Percentiles rank a stretch among this genome's conserved stretches.
phyloP scores from a whole-genome alignment of 495 filamentous ascomycete genomes.

The Aspergillus conjunctus region DNA sequence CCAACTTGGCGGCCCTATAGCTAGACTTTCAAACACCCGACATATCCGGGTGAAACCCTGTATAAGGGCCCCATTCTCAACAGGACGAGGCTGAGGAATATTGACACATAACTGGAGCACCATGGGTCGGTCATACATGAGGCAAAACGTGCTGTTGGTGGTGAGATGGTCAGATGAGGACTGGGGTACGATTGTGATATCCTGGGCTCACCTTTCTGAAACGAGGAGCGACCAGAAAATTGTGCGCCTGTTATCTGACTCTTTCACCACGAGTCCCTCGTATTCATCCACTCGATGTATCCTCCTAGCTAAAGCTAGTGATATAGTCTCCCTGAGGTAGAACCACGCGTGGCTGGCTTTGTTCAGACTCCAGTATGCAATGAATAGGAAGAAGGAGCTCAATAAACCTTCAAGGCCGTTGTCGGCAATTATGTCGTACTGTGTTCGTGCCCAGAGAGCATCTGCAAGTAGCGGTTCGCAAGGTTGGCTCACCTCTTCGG shows the following conservation, averaged over 20 bases:
- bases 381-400: conserved; percentile 10
- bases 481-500: background rate
- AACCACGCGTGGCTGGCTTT: conserved; percentile 11
- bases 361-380: conserved; percentile 9
- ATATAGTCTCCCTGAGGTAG: conserved; percentile 11
- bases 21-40: background rate
- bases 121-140: conserved; percentile 7
- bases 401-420: background rate
- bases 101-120: conserved; percentile 3
- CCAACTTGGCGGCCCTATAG: conserved; percentile 8
- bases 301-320: background rate
- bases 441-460: background rate
- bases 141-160: conserved; percentile 7
- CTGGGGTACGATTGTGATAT: no score
- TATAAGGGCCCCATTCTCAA: background rate
- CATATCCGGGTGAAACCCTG: conserved; percentile 3
- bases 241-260: background rate
- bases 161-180: background rate
- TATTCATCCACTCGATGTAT: conserved; percentile 10
- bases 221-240: conserved; percentile 9
- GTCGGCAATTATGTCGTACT: background rate
- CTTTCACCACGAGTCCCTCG: background rate
- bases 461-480: background rate
- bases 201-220: background rate
- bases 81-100: background rate